phyloP scores from a whole-genome alignment of 2,329 filamentous ascomycete species.

The Apiospora sp. region DNA sequence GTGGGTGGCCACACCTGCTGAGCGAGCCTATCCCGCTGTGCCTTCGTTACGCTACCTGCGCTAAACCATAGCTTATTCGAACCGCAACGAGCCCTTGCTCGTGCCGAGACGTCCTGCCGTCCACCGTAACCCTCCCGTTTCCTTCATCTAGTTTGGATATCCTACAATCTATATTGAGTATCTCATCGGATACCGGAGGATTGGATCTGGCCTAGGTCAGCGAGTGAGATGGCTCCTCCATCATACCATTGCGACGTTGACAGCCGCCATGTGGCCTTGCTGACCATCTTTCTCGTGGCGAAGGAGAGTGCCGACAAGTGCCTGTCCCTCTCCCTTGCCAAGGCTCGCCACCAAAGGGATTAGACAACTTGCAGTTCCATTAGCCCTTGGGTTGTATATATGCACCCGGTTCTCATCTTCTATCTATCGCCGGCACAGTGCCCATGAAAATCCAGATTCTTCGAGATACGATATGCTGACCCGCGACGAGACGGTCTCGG shows the following conservation, averaged over 20 bases:
- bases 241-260: background rate
- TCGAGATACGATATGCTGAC: background rate
- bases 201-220: background rate
- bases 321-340: background rate
- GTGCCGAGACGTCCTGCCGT: constrained; percentile 11
- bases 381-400: background rate
- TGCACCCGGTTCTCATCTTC: background rate
- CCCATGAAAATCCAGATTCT: background rate
- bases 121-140: background rate
- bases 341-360: background rate
- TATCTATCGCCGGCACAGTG: background rate
- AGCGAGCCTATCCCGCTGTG: constrained; percentile 21
- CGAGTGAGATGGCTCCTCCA: background rate
- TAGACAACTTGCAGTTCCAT: background rate
- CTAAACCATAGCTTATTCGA: constrained; percentile 22
- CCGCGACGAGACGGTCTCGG: constrained; percentile 5
- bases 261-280: background rate
- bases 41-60: constrained; percentile 14
- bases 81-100: constrained; percentile 12
- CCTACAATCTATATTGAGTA: constrained; percentile 16
- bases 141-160: constrained; percentile 20
- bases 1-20: constrained; percentile 19
- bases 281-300: background rate
- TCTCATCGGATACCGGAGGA: constrained; percentile 15
- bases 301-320: background rate